Evolutionary conservation across 371 early-diverging fungal genomes (phyloP).

Genomic region (Rhizoclosmatium hyalinum): DNA sequence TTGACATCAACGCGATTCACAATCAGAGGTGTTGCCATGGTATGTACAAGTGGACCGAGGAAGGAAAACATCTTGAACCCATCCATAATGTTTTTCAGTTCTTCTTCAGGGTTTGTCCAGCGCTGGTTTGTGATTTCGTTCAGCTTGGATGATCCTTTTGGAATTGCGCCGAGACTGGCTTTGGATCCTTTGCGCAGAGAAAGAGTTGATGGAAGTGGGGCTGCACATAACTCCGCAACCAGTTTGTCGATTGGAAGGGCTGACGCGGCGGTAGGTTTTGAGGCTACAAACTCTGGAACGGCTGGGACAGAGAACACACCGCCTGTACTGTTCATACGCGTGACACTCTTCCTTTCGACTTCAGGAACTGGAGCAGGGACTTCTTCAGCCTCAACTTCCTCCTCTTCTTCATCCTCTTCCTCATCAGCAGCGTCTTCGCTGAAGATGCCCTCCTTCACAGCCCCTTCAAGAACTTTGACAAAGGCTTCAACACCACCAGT

Average conservation of each 20-base stretch:
- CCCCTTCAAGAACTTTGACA: constrained; percentile 2
- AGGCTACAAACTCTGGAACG: not conserved
- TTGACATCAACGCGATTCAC: constrained; percentile 16
- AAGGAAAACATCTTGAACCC: constrained; percentile 24
- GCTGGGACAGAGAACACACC: not conserved
- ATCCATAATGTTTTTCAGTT: constrained; percentile 25
- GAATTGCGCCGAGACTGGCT: too few relatives aligned
- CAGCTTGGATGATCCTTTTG: not conserved
- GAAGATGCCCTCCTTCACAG: constrained; percentile 16
- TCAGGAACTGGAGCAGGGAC: not conserved
- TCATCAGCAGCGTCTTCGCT: not conserved
- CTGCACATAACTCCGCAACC: not conserved
- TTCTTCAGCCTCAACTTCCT: not conserved
- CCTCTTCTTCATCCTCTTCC: not conserved
- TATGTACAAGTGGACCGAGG: constrained; percentile 18
- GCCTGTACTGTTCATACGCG: not conserved
- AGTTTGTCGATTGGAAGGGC: not conserved
- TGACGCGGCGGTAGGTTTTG: not conserved
- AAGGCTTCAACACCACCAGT: not conserved
- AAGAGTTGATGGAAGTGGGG: not conserved
- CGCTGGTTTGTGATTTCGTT: not conserved
- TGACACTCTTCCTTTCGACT: not conserved
- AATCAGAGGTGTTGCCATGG: constrained; percentile 19
- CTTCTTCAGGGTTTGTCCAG: constrained; percentile 29
- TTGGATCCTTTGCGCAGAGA: not conserved